phyloP scores from a whole-genome alignment of 2,329 filamentous ascomycete species.

The Talaromyces sp. region DNA sequence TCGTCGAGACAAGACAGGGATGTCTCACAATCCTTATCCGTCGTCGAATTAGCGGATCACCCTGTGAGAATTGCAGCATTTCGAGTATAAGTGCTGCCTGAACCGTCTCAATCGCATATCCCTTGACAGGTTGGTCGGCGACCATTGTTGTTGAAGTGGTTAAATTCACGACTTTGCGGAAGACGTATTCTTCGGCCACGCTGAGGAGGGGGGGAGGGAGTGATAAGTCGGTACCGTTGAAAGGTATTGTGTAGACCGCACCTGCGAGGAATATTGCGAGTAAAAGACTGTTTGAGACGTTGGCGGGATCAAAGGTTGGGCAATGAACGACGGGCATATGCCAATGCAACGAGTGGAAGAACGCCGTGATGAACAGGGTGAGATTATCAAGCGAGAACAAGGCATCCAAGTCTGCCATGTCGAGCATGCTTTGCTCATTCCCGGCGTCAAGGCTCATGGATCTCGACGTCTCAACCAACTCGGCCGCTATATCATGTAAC shows the following conservation, averaged over 20 bases:
- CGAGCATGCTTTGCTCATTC: conserved; percentile 3
- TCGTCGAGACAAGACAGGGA: conserved; percentile 30
- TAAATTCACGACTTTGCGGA: conserved; percentile 25
- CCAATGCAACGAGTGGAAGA: conserved; percentile 33
- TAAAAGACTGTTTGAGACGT: conserved; percentile 26
- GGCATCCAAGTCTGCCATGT: conserved; percentile 21
- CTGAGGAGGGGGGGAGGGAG: conserved; percentile 24
- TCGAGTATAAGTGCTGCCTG: conserved; percentile 32
- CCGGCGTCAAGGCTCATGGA: conserved; percentile 23
- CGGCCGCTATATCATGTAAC: conserved; percentile 25
- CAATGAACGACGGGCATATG: conserved; percentile 32
- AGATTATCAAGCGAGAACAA: conserved; percentile 28
- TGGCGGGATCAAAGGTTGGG: conserved; percentile 30
- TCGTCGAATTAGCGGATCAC: conserved; percentile 27
- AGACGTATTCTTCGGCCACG: conserved; percentile 31
- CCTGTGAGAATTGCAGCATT: conserved; percentile 33
- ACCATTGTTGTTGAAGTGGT: conserved; percentile 20
- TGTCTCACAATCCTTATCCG: conserved; percentile 33
- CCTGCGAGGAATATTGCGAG: conserved; percentile 30
- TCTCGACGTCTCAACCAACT: conserved; percentile 30
- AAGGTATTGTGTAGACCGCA: conserved; percentile 26
- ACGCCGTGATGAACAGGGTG: conserved; percentile 28
- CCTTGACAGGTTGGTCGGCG: not conserved
- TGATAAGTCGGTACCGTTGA: conserved; percentile 19
- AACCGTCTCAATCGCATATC: conserved; percentile 25